Evolutionary conservation across 129 eudicot genomes (phyloP).

Genomic region (Heracleum sosnowskyi): DNA sequence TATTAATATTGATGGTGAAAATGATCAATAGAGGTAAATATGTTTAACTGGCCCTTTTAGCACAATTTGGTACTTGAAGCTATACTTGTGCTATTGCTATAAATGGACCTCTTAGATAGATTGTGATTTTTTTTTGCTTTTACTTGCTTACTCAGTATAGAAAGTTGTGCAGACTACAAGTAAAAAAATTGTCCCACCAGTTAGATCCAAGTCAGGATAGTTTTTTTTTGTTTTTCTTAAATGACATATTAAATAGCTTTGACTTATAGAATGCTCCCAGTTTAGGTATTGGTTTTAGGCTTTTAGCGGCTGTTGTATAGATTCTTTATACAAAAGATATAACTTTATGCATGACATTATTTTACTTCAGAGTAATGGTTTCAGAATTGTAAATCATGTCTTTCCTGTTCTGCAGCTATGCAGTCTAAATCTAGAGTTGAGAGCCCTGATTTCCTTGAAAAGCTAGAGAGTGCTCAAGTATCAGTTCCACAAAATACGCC

Average conservation of each 20-base stretch:
- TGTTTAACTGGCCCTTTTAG: not conserved
- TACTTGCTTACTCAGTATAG: not conserved
- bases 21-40: not conserved
- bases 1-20: not conserved
- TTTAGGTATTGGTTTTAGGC: too few species aligned
- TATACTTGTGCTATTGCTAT: not conserved
- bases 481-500: conserved; percentile 43
- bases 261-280: not conserved
- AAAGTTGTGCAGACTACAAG: not conserved
- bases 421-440: conserved; percentile 72
- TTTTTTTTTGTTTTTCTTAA: not conserved
- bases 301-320: not conserved
- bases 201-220: not conserved
- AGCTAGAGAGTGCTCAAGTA: conserved; percentile 72
- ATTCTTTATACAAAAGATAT: not conserved
- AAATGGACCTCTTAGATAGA: not conserved
- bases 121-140: too few species aligned
- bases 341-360: not conserved
- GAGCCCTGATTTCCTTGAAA: conserved; percentile 80
- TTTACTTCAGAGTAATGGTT: not conserved
- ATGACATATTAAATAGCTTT: not conserved
- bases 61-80: not conserved
- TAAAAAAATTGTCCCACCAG: not conserved
- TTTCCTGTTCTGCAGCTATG: conserved; percentile 43
- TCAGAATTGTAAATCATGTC: not conserved